Conservation (phyloP, 2,329 filamentous ascomycete genomes). For the Teratosphaeriaceae sp. region DNA sequence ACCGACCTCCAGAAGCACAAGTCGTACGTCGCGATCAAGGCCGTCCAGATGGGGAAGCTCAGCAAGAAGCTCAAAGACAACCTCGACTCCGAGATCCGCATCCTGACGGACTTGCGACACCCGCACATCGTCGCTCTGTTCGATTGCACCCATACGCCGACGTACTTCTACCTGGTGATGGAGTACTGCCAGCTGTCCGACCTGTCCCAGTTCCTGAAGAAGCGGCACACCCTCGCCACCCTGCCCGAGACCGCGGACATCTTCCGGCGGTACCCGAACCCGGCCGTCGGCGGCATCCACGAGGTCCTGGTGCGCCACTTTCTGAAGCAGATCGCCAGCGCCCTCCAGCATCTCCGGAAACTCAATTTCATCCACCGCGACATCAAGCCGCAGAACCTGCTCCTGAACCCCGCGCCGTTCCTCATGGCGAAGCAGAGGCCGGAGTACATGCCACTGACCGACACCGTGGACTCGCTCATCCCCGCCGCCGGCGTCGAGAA, state of each 20-base stretch:
- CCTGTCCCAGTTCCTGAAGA: constrained; percentile 92
- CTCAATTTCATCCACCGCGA: constrained; percentile 92
- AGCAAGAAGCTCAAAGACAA: constrained; percentile 97
- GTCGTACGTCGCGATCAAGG: constrained; percentile 89
- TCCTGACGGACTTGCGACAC: constrained; percentile 87
- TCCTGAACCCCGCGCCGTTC: constrained; percentile 74
- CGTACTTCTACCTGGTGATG: constrained; percentile 95
- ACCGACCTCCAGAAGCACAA: constrained; percentile 57
- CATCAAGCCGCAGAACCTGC: constrained; percentile 92
- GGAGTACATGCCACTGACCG: constrained; percentile 64
- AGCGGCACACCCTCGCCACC: constrained; percentile 70
- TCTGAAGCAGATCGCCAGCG: constrained; percentile 87
- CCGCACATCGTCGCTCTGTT: constrained; percentile 96
- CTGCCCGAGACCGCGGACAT: constrained; percentile 82
- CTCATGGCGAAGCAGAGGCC: constrained; percentile 59
- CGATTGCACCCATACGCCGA: constrained; percentile 80
- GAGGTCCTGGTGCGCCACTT: constrained; percentile 97
- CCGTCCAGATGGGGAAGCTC: constrained; percentile 80
- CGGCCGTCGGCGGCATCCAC: constrained; percentile 75
- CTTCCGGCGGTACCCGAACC: constrained; percentile 87
- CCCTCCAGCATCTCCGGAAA: constrained; percentile 77
- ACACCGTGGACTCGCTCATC: constrained; percentile 72
- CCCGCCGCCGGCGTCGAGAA: constrained; percentile 75
- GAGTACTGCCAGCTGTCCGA: constrained; percentile 97
- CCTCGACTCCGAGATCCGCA: constrained; percentile 89